These are phyloP conservation scores for Fusarium sp. DNA, from an alignment of 2,329 filamentous ascomycete genomes.

Conservation along the genomic window DNA sequence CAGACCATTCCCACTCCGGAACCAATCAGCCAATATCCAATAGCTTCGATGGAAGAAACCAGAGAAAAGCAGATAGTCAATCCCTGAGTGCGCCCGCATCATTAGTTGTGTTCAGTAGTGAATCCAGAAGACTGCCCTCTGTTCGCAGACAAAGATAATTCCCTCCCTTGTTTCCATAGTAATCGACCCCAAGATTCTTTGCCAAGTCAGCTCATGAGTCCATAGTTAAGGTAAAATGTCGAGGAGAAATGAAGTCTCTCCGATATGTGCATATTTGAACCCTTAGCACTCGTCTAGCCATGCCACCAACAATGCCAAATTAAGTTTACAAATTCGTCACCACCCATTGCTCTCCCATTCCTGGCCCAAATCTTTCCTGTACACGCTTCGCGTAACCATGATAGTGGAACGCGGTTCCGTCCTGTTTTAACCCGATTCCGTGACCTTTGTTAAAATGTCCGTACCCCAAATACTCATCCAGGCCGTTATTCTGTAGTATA, in stretches of 20 bases:
- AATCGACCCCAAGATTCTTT: background rate
- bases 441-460: background rate
- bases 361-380: background rate
- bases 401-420: slow-evolving; percentile 29
- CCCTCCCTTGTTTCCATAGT: slow-evolving; percentile 2
- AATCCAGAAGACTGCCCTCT: background rate
- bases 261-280: background rate
- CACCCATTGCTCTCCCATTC: background rate
- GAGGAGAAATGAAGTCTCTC: slow-evolving; percentile 1
- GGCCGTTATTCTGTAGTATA: slow-evolving; percentile 20
- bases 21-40: slow-evolving; percentile 8
- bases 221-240: slow-evolving; percentile 3
- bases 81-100: background rate
- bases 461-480: slow-evolving; percentile 9
- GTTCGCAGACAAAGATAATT: background rate
- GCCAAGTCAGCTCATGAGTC: background rate
- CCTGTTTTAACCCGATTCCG: slow-evolving; percentile 33
- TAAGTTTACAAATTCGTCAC: slow-evolving; percentile 14
- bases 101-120: background rate
- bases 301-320: slow-evolving; percentile 17
- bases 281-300: slow-evolving; percentile 22
- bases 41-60: background rate
- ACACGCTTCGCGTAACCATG: slow-evolving; percentile 19
- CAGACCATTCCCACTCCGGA: slow-evolving; percentile 34
- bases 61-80: background rate